Conservation (phyloP, 148 eudicot species). For the Arctostaphylos glauca region DNA sequence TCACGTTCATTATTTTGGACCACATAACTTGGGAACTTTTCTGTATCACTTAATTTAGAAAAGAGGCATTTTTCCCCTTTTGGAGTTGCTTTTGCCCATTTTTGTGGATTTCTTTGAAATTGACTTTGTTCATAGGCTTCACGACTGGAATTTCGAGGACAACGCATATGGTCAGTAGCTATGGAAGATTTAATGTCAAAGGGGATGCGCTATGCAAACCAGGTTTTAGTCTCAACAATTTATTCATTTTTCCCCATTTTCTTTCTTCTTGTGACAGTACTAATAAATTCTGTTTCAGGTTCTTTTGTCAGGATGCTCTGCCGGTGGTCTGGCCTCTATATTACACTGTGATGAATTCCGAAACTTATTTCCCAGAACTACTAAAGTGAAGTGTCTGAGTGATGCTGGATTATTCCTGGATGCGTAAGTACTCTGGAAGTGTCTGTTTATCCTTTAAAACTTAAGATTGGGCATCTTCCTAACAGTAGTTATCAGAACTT, state of each 20-base stretch:
- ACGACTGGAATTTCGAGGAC: constrained; percentile 76
- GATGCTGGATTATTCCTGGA: constrained; percentile 96
- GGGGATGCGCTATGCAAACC: constrained; percentile 74
- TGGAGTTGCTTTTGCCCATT: not conserved
- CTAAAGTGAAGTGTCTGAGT: constrained; percentile 86
- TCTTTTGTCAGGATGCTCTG: constrained; percentile 96
- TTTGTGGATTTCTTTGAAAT: too few relatives aligned
- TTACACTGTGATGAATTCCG: constrained; percentile 85
- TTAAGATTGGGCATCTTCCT: not conserved
- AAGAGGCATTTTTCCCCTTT: not conserved
- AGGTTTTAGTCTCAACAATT: constrained; percentile 35
- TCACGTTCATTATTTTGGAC: constrained; percentile 10
- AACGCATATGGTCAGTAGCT: constrained; percentile 75
- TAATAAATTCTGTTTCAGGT: constrained; percentile 37
- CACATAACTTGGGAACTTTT: constrained; percentile 2
- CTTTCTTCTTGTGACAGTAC: not conserved
- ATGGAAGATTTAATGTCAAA: constrained; percentile 79
- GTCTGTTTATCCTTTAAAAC: not conserved
- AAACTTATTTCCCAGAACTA: constrained; percentile 45
- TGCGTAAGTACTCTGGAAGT: constrained; percentile 48
- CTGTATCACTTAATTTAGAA: not conserved
- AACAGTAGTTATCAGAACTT: not conserved
- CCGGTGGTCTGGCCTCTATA: constrained; percentile 94
- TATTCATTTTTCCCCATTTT: not conserved
- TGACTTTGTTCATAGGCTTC: constrained; percentile 40